phyloP scores from a whole-genome alignment of 2,329 filamentous ascomycete species.

The Colletotrichum cereale region DNA sequence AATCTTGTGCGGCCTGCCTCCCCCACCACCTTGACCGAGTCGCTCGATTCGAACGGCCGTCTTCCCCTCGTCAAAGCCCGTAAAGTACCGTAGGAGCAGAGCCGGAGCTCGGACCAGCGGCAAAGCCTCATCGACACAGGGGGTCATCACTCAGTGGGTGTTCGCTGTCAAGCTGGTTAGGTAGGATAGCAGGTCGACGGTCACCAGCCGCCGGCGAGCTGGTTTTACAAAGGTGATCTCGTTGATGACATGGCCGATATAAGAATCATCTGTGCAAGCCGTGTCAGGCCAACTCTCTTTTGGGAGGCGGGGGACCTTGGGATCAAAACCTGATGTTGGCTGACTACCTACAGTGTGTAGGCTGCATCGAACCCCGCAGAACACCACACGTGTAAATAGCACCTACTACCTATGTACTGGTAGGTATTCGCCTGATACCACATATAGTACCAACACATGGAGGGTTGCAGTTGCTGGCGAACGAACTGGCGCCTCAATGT shows the following conservation, averaged over 20 bases:
- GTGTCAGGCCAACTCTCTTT: not conserved
- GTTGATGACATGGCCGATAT: not conserved
- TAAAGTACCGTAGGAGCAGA: conserved; percentile 12
- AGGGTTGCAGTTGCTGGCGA: conserved; percentile 5
- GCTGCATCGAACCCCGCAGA: conserved; percentile 29
- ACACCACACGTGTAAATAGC: not conserved
- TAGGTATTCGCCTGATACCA: too few relatives aligned
- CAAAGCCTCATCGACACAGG: conserved; percentile 28
- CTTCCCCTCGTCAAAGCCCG: conserved; percentile 11
- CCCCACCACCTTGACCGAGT: conserved; percentile 1
- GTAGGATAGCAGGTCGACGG: not conserved
- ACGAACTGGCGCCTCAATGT: not conserved
- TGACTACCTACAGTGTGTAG: conserved; percentile 2
- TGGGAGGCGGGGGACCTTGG: not conserved
- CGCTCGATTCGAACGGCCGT: conserved; percentile 1
- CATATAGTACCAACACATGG: not conserved
- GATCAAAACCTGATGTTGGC: conserved; percentile 24
- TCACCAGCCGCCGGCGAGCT: not conserved
- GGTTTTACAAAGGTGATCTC: not conserved
- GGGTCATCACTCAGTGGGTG: not conserved
- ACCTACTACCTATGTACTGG: too few relatives aligned
- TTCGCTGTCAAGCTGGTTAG: not conserved
- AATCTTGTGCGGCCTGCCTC: not conserved
- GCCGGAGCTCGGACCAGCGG: conserved; percentile 27
- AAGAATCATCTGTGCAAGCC: not conserved